Conservation (phyloP, 495 filamentous ascomycete species). For the Aspergillus bertholletiae region DNA sequence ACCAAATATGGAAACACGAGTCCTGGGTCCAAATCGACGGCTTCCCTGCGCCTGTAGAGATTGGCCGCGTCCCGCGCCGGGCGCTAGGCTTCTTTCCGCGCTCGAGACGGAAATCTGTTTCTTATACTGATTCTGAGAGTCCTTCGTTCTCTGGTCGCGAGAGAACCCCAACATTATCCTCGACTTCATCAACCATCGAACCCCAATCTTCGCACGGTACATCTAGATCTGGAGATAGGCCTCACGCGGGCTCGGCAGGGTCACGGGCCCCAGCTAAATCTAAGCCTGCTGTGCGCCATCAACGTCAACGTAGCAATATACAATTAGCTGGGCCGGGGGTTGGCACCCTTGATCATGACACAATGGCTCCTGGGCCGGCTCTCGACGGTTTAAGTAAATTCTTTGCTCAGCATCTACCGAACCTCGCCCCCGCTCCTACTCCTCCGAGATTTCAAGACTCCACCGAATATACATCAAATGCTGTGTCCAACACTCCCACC, state of each 20-base stretch:
- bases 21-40: constrained; percentile 80
- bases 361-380: constrained; percentile 72
- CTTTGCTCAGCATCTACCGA: constrained; percentile 72
- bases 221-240: constrained; percentile 15
- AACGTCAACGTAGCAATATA: constrained; percentile 40
- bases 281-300: constrained; percentile 24
- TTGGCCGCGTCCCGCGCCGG: constrained; percentile 77
- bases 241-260: constrained; percentile 17
- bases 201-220: constrained; percentile 21
- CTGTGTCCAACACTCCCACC: constrained; percentile 43
- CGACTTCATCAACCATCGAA: constrained; percentile 30
- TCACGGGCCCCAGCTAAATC: constrained; percentile 14
- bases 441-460: constrained; percentile 28
- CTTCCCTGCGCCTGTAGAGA: constrained; percentile 68
- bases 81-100: constrained; percentile 90
- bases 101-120: constrained; percentile 73
- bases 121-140: constrained; percentile 43
- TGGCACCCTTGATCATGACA: constrained; percentile 67
- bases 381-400: constrained; percentile 76
- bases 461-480: constrained; percentile 42
- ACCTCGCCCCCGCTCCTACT: constrained; percentile 48
- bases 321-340: constrained; percentile 76
- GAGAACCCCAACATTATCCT: constrained; percentile 24
- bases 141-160: constrained; percentile 32
- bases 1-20: constrained; percentile 75